Conservation (phyloP, 108 stramenopile genomes). For the Cylindrotheca closterium region DNA sequence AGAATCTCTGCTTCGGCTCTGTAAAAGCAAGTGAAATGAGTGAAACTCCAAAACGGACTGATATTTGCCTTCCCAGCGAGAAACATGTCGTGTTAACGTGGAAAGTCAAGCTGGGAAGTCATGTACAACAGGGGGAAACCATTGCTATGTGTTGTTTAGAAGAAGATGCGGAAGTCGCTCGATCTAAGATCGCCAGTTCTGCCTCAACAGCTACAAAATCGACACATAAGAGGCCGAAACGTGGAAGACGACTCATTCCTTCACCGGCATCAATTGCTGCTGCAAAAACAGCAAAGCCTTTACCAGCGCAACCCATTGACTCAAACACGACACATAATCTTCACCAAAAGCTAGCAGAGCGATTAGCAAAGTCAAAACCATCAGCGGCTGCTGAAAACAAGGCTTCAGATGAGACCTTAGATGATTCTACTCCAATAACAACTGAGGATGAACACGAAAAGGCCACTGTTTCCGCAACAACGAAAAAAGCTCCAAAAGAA, state of each 20-base stretch:
- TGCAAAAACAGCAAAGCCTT: conserved; percentile 1
- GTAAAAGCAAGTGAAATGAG: no score
- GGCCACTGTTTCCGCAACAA: conserved; percentile 2
- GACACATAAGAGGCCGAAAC: conserved; percentile 33
- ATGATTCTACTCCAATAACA: conserved; percentile 1
- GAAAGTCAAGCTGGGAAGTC: conserved; percentile 21
- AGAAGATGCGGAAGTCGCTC: background rate
- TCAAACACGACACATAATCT: conserved; percentile 3
- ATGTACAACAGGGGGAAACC: conserved; percentile 36
- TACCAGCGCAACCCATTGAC: background rate
- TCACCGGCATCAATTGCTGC: background rate
- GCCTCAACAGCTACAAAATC: conserved; percentile 3
- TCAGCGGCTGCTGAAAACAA: background rate
- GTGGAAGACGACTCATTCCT: conserved; percentile 13
- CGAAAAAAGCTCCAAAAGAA: background rate
- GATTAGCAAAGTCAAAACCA: background rate
- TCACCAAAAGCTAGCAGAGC: background rate
- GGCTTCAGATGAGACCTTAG: background rate
- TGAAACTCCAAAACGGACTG: background rate
- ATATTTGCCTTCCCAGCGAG: conserved; percentile 17
- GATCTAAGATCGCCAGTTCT: background rate
- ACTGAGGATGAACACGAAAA: no score
- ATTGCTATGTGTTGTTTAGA: conserved; percentile 24
- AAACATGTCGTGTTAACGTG: conserved; percentile 20
- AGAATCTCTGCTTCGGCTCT: no score